Conservation (phyloP, 805 yeast species). For the Lipomyces oligophaga region DNA sequence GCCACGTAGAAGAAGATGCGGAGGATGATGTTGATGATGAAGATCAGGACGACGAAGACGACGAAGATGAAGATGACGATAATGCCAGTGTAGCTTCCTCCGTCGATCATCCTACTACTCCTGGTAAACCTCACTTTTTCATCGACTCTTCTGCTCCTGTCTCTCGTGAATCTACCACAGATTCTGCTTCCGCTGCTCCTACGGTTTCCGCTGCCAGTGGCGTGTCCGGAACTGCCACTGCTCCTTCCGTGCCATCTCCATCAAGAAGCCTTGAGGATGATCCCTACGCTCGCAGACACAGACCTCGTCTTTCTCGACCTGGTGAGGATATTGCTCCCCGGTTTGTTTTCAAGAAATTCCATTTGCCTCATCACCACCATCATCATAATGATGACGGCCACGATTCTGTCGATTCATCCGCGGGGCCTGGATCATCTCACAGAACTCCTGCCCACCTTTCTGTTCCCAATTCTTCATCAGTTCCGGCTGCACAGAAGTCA, state of each 20-base stretch:
- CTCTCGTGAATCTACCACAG: conserved; percentile 19
- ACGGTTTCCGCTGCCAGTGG: neutral
- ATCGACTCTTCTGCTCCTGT: conserved; percentile 19
- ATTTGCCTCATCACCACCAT: conserved; percentile 15
- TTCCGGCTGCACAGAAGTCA: neutral
- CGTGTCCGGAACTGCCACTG: conserved; percentile 17
- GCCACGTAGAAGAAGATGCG: neutral
- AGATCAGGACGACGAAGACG: conserved; percentile 8
- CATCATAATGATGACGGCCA: too few relatives aligned
- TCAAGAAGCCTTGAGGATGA: conserved; percentile 31
- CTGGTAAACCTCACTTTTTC: conserved; percentile 17
- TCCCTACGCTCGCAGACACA: conserved; percentile 37
- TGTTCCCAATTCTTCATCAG: neutral
- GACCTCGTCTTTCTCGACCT: conserved; percentile 30
- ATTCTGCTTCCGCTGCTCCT: neutral
- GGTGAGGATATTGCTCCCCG: conserved; percentile 37
- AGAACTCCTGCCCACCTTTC: neutral
- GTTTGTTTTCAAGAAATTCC: conserved; percentile 35
- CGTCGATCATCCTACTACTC: neutral
- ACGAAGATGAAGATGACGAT: conserved; percentile 8
- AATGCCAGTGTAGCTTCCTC: conserved; percentile 1
- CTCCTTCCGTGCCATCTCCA: conserved; percentile 22
- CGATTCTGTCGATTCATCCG: neutral
- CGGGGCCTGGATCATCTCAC: neutral
- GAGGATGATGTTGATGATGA: neutral